Evolutionary conservation across 805 yeast species (phyloP).

Genomic region (Metschnikowia drakensbergensis): DNA sequence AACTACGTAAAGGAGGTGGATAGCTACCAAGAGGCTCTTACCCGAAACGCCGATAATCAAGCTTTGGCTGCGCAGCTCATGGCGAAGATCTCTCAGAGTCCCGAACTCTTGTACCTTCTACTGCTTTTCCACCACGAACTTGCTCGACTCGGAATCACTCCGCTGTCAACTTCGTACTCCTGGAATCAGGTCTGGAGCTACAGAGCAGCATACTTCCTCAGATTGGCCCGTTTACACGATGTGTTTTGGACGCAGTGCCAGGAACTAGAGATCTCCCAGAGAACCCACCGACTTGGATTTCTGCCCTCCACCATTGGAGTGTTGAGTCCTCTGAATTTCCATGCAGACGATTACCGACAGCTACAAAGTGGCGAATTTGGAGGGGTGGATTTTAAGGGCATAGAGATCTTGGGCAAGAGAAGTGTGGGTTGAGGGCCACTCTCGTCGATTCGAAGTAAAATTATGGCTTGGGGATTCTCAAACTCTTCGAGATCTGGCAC

Average conservation of each 20-base stretch:
- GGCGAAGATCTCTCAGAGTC: slow-evolving; percentile 19
- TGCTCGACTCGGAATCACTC: slow-evolving; percentile 25
- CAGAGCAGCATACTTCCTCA: slow-evolving; percentile 19
- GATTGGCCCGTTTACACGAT: slow-evolving; percentile 27
- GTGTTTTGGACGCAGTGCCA: slow-evolving; percentile 39
- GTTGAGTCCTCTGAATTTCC: slow-evolving; percentile 37
- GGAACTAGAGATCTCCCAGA: slow-evolving; percentile 27
- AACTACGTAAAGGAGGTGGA: slow-evolving; percentile 30
- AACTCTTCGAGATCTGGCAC: slow-evolving; percentile 84
- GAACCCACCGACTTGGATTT: slow-evolving; percentile 26
- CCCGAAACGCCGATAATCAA: slow-evolving; percentile 16
- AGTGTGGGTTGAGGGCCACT: background rate
- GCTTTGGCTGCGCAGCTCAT: slow-evolving; percentile 26
- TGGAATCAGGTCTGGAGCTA: slow-evolving; percentile 17
- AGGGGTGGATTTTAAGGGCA: slow-evolving; percentile 22
- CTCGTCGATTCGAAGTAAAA: background rate
- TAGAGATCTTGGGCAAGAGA: slow-evolving; percentile 14
- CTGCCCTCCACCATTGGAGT: slow-evolving; percentile 30
- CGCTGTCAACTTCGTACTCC: slow-evolving; percentile 9
- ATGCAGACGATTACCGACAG: slow-evolving; percentile 22
- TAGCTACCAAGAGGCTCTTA: slow-evolving; percentile 21
- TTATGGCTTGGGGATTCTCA: slow-evolving; percentile 84
- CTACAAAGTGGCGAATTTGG: slow-evolving; percentile 27
- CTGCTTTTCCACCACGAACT: slow-evolving; percentile 33
- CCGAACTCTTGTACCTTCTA: slow-evolving; percentile 30